phyloP scores from a whole-genome alignment of 1,284 basidiomycete genomes.

The Pseudozyma pruni region DNA sequence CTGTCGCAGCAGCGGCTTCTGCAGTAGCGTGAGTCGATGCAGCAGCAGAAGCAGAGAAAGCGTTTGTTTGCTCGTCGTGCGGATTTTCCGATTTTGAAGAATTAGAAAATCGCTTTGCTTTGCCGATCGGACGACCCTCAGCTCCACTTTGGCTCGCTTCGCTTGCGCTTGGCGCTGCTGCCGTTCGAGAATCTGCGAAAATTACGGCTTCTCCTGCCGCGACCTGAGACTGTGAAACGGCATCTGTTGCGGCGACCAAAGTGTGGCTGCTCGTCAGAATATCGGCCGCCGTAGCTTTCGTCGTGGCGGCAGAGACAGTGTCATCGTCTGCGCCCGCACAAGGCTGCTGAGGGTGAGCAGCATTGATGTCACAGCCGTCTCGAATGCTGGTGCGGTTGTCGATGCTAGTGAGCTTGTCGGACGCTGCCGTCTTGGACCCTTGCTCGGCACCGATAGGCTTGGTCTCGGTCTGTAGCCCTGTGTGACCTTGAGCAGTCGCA shows the following conservation, averaged over 20 bases:
- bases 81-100: not conserved
- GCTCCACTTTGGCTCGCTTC: not conserved
- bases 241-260: slow-evolving; percentile 4
- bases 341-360: too few relatives aligned
- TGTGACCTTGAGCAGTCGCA: not conserved
- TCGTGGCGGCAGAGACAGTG: not conserved
- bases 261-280: too few relatives aligned
- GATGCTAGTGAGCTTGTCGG: not conserved
- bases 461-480: too few relatives aligned
- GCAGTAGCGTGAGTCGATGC: slow-evolving; percentile 5
- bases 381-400: not conserved
- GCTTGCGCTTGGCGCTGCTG: not conserved
- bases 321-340: too few relatives aligned
- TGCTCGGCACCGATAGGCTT: not conserved
- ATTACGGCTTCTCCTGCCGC: too few relatives aligned
- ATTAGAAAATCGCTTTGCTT: slow-evolving; percentile 5
- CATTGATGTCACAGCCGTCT: too few relatives aligned
- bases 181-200: not conserved
- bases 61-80: not conserved
- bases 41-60: slow-evolving; percentile 2
- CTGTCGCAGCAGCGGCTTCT: slow-evolving; percentile 1
- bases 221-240: too few relatives aligned
- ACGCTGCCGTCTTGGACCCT: not conserved
- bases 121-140: slow-evolving; percentile 38
- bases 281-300: not conserved